These are phyloP conservation scores for Stagonosporopsis tanaceti DNA, from an alignment of 2,329 filamentous ascomycete genomes.

Conservation along the genomic window DNA sequence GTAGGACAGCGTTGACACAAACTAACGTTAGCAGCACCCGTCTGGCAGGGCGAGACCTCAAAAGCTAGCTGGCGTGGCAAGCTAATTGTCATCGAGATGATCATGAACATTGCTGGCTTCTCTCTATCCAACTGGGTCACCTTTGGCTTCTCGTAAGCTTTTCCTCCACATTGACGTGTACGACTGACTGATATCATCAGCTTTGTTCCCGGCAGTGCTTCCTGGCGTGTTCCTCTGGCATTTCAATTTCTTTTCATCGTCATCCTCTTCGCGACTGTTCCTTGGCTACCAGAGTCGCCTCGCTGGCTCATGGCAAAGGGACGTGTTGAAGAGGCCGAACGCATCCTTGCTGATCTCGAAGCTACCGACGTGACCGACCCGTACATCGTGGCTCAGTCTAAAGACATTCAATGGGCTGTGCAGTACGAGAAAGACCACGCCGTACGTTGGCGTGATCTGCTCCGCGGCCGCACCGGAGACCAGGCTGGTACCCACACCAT, in stretches of 20 bases:
- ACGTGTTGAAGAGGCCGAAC: slow-evolving; percentile 55
- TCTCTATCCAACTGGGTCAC: slow-evolving; percentile 62
- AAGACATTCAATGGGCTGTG: slow-evolving; percentile 59
- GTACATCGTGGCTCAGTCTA: slow-evolving; percentile 51
- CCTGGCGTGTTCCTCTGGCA: slow-evolving; percentile 48
- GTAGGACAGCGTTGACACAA: not conserved
- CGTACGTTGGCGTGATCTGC: slow-evolving; percentile 59
- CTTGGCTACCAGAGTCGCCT: slow-evolving; percentile 58
- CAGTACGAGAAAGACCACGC: slow-evolving; percentile 60
- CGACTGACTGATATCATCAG: slow-evolving; percentile 9
- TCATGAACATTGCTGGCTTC: slow-evolving; percentile 61
- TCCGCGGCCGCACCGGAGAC: slow-evolving; percentile 56
- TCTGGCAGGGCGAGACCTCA: slow-evolving; percentile 64
- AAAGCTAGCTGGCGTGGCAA: slow-evolving; percentile 54
- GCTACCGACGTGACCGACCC: slow-evolving; percentile 55
- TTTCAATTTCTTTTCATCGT: slow-evolving; percentile 61
- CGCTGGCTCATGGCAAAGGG: slow-evolving; percentile 58
- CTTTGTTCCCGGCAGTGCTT: slow-evolving; percentile 26
- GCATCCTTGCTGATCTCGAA: slow-evolving; percentile 61
- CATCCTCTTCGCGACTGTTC: slow-evolving; percentile 55
- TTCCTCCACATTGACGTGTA: not conserved
- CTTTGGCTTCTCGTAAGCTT: slow-evolving; percentile 58
- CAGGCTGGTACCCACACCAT: slow-evolving; percentile 59
- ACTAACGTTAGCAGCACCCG: slow-evolving; percentile 53
- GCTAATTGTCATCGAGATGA: slow-evolving; percentile 58